Evolutionary conservation across 768 basidiomycete species (phyloP), one percentile per base, ranked within the genome.

Genomic region (Wakefieldia striispora): DNA sequence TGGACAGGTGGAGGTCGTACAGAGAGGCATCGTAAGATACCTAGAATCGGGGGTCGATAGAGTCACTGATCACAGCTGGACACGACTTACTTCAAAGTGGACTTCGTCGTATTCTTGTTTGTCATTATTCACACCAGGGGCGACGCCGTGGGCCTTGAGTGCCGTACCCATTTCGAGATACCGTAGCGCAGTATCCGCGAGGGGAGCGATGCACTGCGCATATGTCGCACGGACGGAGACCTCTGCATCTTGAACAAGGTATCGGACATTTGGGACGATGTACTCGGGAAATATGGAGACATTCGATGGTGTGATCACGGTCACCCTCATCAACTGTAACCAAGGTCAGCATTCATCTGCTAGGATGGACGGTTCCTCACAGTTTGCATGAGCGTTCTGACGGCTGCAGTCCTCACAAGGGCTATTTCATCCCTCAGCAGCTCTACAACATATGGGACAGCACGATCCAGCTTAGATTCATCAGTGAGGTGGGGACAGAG

Each of bases 131-230:
- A 51, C 40, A 12, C 65, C 66, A 2, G 79, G 72, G 13, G 77
- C 70, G 7, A 86, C 65, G 0, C 90, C 90, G 51, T 92, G 87
- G 0, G 87, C 89, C 64, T 88, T 91, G 53, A 95, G 71, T 0
- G 93, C 89, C 63, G 97, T 92, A 0, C 85, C 88, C 84, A 97
- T 93, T 66, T 98, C 95, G 27, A 98, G 73, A 68, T 94, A 97
- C 36, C 86, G 78, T 47, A 89, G 77, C 2, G 92, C 91, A 0
- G 88, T 90, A 49, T 93, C 88, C 0, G 95, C 93, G 2, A 99
- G 75, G 17, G 83, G 79, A 1, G 86, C 86, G 33, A 98, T 82
- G 55, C 87, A 89, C 57, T 91, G 88, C 0, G 95, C 97, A 61
- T 88, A 85, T 68, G 88, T 73, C 68, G 82, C 68, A 69, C 97